Conservation (phyloP, 208 protist genomes). For the Acanthamoeba lenticulata region DNA sequence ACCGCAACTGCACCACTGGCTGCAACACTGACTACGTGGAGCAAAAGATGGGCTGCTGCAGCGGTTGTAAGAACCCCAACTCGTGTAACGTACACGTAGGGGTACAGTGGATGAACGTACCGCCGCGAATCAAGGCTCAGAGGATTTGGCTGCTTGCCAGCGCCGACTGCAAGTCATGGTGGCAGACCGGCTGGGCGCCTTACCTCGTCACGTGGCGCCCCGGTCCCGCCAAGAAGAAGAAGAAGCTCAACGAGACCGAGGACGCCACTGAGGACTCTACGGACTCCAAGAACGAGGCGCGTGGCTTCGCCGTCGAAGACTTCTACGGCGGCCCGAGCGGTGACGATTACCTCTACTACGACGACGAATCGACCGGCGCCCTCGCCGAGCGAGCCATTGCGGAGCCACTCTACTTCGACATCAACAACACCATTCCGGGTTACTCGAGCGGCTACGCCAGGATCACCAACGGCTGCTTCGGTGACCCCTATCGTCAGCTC, state of each 20-base stretch:
- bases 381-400: neutral
- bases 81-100: neutral
- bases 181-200: neutral
- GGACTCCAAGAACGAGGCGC: neutral
- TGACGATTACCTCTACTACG: neutral
- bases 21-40: neutral
- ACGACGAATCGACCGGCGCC: neutral
- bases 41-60: neutral
- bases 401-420: neutral
- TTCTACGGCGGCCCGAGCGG: neutral
- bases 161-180: neutral
- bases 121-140: neutral
- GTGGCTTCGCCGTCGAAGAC: neutral
- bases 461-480: neutral
- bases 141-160: neutral
- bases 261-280: neutral
- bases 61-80: constrained; percentile 18
- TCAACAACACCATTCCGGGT: neutral
- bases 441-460: constrained; percentile 17
- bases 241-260: neutral
- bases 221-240: neutral
- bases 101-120: neutral
- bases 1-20: neutral
- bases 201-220: neutral
- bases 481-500: neutral